phyloP scores from a whole-genome alignment of 2,329 filamentous ascomycete species.

The Fusarium protoensiforme region DNA sequence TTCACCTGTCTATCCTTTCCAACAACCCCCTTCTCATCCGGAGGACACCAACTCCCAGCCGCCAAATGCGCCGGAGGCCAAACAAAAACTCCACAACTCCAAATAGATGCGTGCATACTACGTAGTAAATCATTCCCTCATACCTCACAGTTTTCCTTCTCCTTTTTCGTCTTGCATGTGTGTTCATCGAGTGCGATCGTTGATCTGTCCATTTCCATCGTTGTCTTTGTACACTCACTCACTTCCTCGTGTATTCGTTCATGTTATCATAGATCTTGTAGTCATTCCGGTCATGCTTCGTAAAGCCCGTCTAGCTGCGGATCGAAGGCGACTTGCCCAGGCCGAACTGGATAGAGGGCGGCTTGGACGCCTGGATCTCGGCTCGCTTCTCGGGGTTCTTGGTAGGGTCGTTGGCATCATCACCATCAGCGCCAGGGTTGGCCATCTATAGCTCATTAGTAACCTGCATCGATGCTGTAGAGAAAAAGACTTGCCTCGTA shows the following conservation, averaged over 20 bases:
- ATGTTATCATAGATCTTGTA: constrained; percentile 1
- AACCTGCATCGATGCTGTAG: background rate
- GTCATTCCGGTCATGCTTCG: constrained; percentile 10
- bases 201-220: background rate
- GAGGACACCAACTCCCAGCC: background rate
- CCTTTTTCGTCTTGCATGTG: background rate
- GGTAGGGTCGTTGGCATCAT: constrained; percentile 55
- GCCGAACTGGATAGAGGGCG: constrained; percentile 29
- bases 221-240: background rate
- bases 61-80: background rate
- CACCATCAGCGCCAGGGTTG: constrained; percentile 59
- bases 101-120: background rate
- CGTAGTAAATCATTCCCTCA: background rate
- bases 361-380: constrained; percentile 34
- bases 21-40: background rate
- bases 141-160: background rate
- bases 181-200: background rate
- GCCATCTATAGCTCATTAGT: constrained; percentile 49
- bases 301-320: constrained; percentile 21
- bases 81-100: background rate
- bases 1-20: background rate
- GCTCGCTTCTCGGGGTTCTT: constrained; percentile 55
- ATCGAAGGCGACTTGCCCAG: constrained; percentile 36
- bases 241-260: constrained; percentile 12
- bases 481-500: constrained; percentile 45